phyloP scores from a whole-genome alignment of 2,329 filamentous ascomycete genomes.

The Apiospora sp. region DNA sequence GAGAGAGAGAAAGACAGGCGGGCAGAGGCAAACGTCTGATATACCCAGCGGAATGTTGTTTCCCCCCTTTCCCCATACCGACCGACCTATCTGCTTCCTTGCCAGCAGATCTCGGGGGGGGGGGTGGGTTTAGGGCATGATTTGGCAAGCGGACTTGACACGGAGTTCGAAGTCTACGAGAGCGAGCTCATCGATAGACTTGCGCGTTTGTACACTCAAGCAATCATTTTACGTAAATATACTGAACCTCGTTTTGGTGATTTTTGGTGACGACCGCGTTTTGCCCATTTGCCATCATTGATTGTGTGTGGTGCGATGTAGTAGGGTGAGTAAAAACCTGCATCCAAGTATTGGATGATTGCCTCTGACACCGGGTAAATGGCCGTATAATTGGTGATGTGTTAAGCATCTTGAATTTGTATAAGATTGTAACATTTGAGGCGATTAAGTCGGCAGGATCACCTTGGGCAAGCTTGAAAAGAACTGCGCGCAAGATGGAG shows the following conservation, averaged over 20 bases:
- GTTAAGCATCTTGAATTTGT: too few species aligned
- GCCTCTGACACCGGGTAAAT: too few species aligned
- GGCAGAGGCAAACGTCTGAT: constrained; percentile 2
- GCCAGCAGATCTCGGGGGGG: background rate
- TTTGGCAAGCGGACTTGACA: background rate
- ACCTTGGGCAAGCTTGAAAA: too few species aligned
- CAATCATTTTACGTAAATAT: constrained; percentile 3
- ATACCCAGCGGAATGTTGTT: constrained; percentile 4
- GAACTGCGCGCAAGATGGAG: too few species aligned
- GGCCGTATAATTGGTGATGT: too few species aligned
- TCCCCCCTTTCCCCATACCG: background rate
- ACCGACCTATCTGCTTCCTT: background rate
- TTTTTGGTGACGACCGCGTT: background rate
- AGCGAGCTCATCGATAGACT: background rate
- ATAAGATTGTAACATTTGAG: too few species aligned
- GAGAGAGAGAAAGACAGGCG: background rate
- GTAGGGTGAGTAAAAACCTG: too few species aligned
- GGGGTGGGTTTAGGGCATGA: background rate
- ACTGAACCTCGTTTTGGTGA: background rate
- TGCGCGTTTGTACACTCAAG: constrained; percentile 1
- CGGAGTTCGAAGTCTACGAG: background rate
- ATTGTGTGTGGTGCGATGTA: background rate
- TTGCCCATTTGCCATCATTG: background rate
- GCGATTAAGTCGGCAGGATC: too few species aligned
- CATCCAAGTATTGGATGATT: too few species aligned